phyloP scores from a whole-genome alignment of 75 land plant species.

The Sequoiadendron giganteum region DNA sequence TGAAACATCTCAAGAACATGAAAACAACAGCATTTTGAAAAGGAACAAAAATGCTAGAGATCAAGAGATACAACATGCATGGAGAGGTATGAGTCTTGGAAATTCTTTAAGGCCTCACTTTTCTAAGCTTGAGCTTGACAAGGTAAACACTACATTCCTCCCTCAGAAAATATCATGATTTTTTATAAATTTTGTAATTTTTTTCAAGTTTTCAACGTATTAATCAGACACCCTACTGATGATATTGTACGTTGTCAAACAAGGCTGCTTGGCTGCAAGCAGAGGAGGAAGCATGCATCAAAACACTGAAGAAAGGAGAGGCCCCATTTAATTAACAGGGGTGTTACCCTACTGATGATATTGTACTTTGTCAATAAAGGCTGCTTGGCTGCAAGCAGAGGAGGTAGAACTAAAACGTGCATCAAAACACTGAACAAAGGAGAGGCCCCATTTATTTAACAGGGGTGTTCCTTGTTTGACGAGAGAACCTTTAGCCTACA shows the following conservation, averaged over 20 bases:
- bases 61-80: constrained; percentile 63
- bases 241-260: neutral
- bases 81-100: constrained; percentile 86
- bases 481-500: neutral
- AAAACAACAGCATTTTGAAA: constrained; percentile 15
- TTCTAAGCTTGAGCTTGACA: constrained; percentile 75
- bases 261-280: constrained; percentile 41
- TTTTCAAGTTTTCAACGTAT: neutral
- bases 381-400: constrained; percentile 37
- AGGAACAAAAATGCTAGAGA: constrained; percentile 42
- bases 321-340: neutral
- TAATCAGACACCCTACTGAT: neutral
- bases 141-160: constrained; percentile 34
- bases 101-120: constrained; percentile 63
- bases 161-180: neutral
- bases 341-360: neutral
- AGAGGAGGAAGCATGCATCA: constrained; percentile 22
- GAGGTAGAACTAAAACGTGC: constrained; percentile 24
- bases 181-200: neutral
- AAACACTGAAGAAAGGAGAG: neutral
- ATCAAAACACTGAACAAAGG: neutral
- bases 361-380: constrained; percentile 12
- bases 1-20: neutral
- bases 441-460: neutral
- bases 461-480: neutral